Conservation (phyloP, 2,329 filamentous ascomycete genomes). For the Trichoderma gracile region DNA sequence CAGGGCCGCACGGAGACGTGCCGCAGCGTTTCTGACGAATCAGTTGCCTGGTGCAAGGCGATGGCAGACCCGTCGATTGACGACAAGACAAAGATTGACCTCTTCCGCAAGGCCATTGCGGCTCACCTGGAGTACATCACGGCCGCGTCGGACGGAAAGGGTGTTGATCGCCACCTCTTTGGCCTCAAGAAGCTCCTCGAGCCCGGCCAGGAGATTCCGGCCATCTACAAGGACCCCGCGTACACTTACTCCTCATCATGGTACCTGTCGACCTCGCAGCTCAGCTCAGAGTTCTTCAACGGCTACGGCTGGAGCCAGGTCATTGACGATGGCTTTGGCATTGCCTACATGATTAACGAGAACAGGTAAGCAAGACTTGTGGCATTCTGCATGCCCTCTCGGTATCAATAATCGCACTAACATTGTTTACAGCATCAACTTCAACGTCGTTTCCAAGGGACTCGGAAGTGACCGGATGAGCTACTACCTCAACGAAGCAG, state of each 20-base stretch:
- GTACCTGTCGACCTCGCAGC: conserved; percentile 85
- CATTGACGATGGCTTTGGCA: conserved; percentile 91
- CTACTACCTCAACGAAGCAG: conserved; percentile 93
- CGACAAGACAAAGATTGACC: conserved; percentile 65
- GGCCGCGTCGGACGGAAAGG: conserved; percentile 86
- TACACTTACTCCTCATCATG: conserved; percentile 82
- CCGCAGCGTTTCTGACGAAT: conserved; percentile 86
- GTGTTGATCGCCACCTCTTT: conserved; percentile 95
- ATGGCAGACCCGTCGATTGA: conserved; percentile 71
- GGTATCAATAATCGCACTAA: not conserved
- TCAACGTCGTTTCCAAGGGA: conserved; percentile 95
- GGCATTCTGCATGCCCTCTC: no score
- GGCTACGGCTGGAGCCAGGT: conserved; percentile 99
- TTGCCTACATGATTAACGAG: conserved; percentile 99
- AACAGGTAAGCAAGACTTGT: conserved; percentile 62
- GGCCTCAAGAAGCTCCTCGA: conserved; percentile 88
- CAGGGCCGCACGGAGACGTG: conserved; percentile 96
- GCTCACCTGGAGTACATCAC: conserved; percentile 88
- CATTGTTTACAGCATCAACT: conserved; percentile 70
- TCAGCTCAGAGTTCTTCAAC: conserved; percentile 97
- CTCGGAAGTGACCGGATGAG: conserved; percentile 91
- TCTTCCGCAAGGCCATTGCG: conserved; percentile 80
- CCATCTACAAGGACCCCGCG: conserved; percentile 83
- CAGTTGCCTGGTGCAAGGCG: conserved; percentile 83
- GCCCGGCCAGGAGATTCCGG: conserved; percentile 76